These are phyloP conservation scores for Pyronema omphalodes DNA, from an alignment of 495 filamentous ascomycete species.

Conservation along the genomic window DNA sequence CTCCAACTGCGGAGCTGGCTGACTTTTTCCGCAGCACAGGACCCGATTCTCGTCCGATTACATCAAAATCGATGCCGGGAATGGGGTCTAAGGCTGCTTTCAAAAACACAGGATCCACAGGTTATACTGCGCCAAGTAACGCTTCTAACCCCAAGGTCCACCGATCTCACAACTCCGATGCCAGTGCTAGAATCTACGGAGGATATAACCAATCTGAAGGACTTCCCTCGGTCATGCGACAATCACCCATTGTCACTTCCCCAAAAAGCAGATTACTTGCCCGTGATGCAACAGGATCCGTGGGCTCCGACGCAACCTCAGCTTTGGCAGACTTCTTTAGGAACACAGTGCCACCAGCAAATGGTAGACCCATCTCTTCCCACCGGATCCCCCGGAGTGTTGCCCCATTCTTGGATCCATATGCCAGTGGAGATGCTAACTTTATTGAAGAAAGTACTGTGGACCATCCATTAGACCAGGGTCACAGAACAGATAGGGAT, in stretches of 20 bases:
- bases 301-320: slow-evolving; percentile 45
- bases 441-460: neutral
- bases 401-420: slow-evolving; percentile 50
- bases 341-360: slow-evolving; percentile 38
- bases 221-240: slow-evolving; percentile 18
- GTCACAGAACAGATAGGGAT: neutral
- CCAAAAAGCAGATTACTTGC: slow-evolving; percentile 16
- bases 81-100: neutral
- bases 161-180: neutral
- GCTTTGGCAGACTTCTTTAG: slow-evolving; percentile 92
- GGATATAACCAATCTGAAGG: slow-evolving; percentile 1
- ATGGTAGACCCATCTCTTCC: slow-evolving; percentile 14
- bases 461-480: neutral
- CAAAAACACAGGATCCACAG: slow-evolving; percentile 7
- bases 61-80: neutral
- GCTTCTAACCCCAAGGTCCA: neutral
- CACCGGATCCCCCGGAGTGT: slow-evolving; percentile 66
- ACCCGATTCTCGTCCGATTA: slow-evolving; percentile 28
- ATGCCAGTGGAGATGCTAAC: neutral
- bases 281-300: slow-evolving; percentile 22
- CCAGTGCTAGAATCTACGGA: neutral
- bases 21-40: slow-evolving; percentile 73
- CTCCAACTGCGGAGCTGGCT: slow-evolving; percentile 35
- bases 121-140: neutral
- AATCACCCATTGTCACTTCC: slow-evolving; percentile 8